These are phyloP conservation scores for Acorus calamus DNA, from an alignment of 106 monocot species.

Conservation along the genomic window DNA sequence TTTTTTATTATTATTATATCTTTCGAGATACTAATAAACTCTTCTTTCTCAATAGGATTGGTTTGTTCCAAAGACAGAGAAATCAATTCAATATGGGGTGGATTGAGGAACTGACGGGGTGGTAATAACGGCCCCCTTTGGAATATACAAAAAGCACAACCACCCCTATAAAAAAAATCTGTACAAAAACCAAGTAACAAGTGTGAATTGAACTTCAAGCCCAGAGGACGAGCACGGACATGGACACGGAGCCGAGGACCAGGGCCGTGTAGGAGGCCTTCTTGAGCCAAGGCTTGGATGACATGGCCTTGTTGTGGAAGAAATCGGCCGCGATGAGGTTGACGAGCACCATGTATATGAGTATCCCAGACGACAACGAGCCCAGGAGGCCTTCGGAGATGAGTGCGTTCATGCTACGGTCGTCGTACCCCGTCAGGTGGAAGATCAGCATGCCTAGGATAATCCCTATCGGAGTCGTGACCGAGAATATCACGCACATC, in stretches of 20 bases:
- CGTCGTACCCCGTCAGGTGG: conserved; percentile 71
- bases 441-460: conserved; percentile 72
- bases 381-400: conserved; percentile 81
- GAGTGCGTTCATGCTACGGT: conserved; percentile 68
- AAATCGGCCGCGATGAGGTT: conserved; percentile 86
- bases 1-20: no score
- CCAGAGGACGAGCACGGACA: conserved; percentile 94
- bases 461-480: conserved; percentile 78
- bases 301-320: conserved; percentile 77
- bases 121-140: no score
- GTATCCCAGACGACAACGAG: conserved; percentile 72
- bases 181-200: no score
- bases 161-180: no score
- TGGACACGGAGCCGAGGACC: conserved; percentile 72
- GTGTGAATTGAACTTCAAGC: conserved; percentile 32
- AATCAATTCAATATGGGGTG: no score
- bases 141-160: no score
- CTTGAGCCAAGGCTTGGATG: conserved; percentile 42
- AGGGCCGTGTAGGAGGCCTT: conserved; percentile 51
- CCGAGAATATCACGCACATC: conserved; percentile 88
- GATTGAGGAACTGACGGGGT: no score
- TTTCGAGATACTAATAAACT: no score
- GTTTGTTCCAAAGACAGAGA: no score
- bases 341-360: conserved; percentile 89
- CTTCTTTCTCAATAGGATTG: no score